Evolutionary conservation across 768 basidiomycete genomes (phyloP), one percentile per base, ranked within the genome.

Genomic region (Tremella fuciformis): DNA sequence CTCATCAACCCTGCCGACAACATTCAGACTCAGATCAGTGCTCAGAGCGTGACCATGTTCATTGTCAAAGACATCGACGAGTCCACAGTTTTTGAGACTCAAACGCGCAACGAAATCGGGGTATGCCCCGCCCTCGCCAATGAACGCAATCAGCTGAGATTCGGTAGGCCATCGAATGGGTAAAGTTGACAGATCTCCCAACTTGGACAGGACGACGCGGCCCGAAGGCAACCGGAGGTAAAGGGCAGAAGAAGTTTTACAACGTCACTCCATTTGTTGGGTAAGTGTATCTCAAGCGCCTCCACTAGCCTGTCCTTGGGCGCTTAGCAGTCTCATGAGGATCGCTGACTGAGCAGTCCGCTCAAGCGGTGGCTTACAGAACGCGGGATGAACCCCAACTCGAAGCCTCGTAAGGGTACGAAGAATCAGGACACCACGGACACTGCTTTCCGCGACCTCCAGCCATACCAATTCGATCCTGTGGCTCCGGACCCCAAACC

Each of bases 91-190:
- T 99, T 99, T 80, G 83, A 88, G 78, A 96, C 96, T 4, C 87
- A 88, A 77, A 99, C 96, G 1, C 82, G 94, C 57, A 99, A 97
- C 78, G 96, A 99, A 81, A 99, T 99, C 67, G 94, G 92, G 72
- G 93, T 96, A 85, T 75, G 53, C 63, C 9, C 25, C 52, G n/a
- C 15, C 21, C 0, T 22, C 25, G 8, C 18, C 1, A 18, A 34
- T 18, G n/a, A 29, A 19, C 22, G 46, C 34, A 26, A 51, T 24
- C 3, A 18, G 25, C 47, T 59, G 38, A 65, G 29, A 34, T 11
- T 40, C 13, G 13, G 6, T 44, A 97, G 93, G 90, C 89, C 81
- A 98, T 98, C 66, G 87, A 92, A 73, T 99, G 96, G 96, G 96
- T 96, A 78, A 84, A 81, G 59, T 79, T 98, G 51, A 81, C 82